These are phyloP conservation scores for Acacia concinna DNA, from an alignment of 331 rosid species.

Conservation along the genomic window DNA sequence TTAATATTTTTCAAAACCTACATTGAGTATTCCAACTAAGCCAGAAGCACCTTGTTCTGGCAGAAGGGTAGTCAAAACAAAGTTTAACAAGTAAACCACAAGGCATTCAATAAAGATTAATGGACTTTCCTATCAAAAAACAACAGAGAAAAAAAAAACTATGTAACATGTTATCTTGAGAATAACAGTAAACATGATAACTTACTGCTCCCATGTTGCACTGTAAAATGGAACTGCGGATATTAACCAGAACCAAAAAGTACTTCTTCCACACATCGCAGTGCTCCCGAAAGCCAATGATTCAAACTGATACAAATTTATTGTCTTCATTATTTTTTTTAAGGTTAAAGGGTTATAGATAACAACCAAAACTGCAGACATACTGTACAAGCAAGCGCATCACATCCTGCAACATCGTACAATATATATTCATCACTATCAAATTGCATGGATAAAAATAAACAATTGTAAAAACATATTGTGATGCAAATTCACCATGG, in stretches of 20 bases:
- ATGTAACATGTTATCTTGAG: not conserved
- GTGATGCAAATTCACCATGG: conserved; percentile 60
- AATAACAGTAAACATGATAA: conserved; percentile 28
- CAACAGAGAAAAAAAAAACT: not conserved
- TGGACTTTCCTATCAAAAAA: not conserved
- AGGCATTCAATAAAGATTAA: not conserved
- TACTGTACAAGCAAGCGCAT: conserved; percentile 97
- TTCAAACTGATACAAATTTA: conserved; percentile 64
- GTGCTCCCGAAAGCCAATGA: conserved; percentile 93
- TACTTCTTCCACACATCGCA: conserved; percentile 81
- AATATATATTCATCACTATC: conserved; percentile 37
- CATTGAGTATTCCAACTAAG: not conserved
- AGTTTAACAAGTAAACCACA: not conserved
- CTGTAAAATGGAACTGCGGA: conserved; percentile 86
- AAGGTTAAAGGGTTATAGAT: conserved; percentile 19
- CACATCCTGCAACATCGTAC: conserved; percentile 75
- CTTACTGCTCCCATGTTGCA: conserved; percentile 99
- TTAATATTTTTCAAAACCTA: not conserved
- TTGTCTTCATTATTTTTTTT: conserved; percentile 23
- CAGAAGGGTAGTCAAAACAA: not conserved
- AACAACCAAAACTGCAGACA: conserved; percentile 37
- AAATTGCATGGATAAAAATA: not conserved
- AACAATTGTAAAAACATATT: conserved; percentile 4
- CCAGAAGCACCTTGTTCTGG: conserved; percentile 12
- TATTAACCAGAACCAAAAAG: conserved; percentile 95